Evolutionary conservation across 73 alveolate species (phyloP).

Genomic region (Paramecium tetraurelia): DNA sequence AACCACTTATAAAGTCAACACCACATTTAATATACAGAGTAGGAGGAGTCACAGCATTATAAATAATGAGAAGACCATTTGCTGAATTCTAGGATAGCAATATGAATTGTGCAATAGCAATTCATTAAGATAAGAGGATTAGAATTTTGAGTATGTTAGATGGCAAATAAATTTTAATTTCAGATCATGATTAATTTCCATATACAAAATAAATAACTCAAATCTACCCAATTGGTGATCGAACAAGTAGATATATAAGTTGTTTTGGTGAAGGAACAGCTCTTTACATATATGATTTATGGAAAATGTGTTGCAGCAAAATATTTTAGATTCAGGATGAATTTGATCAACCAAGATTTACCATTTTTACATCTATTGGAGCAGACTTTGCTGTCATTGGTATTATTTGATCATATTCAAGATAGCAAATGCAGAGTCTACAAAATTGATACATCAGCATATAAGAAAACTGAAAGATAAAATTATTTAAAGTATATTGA

Average conservation of each 20-base stretch:
- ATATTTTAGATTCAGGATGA: constrained; percentile 31
- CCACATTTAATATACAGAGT: constrained; percentile 10
- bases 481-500: constrained; percentile 26
- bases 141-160: not conserved
- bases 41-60: constrained; percentile 14
- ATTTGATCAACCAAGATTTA: constrained; percentile 23
- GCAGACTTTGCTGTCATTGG: constrained; percentile 44
- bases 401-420: not conserved
- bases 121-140: constrained; percentile 26
- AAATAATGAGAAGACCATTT: constrained; percentile 44
- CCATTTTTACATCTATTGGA: not conserved
- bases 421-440: constrained; percentile 35
- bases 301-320: constrained; percentile 55
- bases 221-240: constrained; percentile 12
- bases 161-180: not conserved
- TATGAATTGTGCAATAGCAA: constrained; percentile 32
- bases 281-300: constrained; percentile 30
- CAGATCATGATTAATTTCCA: constrained; percentile 53
- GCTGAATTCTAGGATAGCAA: constrained; percentile 15
- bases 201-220: not conserved
- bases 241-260: constrained; percentile 6
- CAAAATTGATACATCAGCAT: not conserved
- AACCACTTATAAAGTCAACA: not conserved
- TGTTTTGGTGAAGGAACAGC: constrained; percentile 52
- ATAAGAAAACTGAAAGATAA: constrained; percentile 15